These are phyloP conservation scores for Diutina siamensis DNA, from an alignment of 1,139 yeast genomes.

Conservation along the genomic window DNA sequence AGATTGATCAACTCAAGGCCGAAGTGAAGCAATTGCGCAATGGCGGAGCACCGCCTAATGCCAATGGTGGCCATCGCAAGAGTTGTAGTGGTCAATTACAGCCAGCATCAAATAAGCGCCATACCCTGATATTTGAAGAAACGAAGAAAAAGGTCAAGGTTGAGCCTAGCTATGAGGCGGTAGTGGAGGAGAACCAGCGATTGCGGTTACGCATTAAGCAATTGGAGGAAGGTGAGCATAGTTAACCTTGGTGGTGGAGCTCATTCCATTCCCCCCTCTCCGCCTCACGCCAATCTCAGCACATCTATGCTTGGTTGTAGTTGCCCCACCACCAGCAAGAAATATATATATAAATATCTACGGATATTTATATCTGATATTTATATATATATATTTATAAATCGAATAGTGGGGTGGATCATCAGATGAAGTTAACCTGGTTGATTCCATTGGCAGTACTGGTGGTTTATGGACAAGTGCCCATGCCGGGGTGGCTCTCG, in stretches of 20 bases:
- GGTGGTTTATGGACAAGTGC: background rate
- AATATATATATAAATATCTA: no score
- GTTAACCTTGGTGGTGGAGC: background rate
- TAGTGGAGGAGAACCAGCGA: background rate
- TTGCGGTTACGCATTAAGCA: background rate
- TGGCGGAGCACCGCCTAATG: background rate
- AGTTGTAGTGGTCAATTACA: background rate
- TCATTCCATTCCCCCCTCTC: no score
- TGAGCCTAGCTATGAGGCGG: background rate
- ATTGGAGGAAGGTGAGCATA: background rate
- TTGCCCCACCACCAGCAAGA: no score
- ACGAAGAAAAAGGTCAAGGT: constrained; percentile 11
- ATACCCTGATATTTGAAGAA: background rate
- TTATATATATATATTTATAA: background rate
- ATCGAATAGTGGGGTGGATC: background rate
- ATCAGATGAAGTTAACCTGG: background rate
- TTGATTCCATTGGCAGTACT: background rate
- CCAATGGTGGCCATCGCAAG: background rate
- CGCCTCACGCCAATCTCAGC: no score
- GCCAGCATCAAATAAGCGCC: background rate
- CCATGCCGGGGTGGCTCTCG: constrained; percentile 63
- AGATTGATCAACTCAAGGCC: constrained; percentile 38
- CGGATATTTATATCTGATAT: background rate
- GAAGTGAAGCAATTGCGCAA: constrained; percentile 30
- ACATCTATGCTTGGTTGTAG: no score